These are phyloP conservation scores for Sporobolomyces pararoseus DNA, from an alignment of 768 basidiomycete genomes.

Conservation along the genomic window DNA sequence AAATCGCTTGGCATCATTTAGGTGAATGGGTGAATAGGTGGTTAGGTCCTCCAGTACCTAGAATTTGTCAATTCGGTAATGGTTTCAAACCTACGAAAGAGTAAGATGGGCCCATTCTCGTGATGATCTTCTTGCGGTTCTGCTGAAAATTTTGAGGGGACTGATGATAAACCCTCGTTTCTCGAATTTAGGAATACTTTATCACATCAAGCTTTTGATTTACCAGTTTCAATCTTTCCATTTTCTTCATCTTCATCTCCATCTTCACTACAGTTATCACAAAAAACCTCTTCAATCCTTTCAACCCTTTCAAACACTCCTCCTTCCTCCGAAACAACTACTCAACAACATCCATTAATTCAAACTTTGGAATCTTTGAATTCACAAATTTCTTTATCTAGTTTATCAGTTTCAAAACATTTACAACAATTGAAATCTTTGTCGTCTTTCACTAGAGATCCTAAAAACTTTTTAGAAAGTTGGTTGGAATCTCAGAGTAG, in stretches of 20 bases:
- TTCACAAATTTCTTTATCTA: conserved; percentile 18
- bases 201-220: background rate
- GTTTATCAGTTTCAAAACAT: background rate
- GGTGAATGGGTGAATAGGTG: conserved; percentile 81
- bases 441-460: conserved; percentile 19
- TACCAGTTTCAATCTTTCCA: background rate
- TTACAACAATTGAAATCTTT: conserved; percentile 6
- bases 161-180: no score
- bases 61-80: conserved; percentile 55
- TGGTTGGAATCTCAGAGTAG: conserved; percentile 2
- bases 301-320: background rate
- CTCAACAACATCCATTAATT: background rate
- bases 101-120: no score
- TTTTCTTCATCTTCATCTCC: background rate
- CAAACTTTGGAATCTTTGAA: conserved; percentile 14
- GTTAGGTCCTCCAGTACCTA: conserved; percentile 70
- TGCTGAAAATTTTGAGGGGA: no score
- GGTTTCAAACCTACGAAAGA: background rate
- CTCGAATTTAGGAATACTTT: background rate
- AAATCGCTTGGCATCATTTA: conserved; percentile 69
- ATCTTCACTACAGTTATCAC: background rate
- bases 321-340: conserved; percentile 10
- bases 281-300: background rate
- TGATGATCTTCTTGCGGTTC: no score
- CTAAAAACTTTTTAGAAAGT: conserved; percentile 3